Evolutionary conservation across 2,329 filamentous ascomycete species (phyloP).

Genomic region (Epicoccum nigrum): DNA sequence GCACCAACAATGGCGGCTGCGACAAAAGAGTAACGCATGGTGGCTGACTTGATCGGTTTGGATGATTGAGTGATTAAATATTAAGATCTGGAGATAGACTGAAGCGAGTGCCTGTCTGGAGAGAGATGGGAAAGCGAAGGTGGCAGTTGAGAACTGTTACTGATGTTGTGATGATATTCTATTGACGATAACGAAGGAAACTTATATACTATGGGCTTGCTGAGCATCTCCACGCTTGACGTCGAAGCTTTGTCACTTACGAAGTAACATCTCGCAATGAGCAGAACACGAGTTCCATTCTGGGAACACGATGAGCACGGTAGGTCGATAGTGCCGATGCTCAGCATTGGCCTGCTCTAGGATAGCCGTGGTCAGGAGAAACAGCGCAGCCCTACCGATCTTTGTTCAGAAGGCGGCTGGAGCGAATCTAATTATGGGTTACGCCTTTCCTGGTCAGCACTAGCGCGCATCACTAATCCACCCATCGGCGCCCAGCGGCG

Average conservation of each 20-base stretch:
- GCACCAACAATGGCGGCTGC: slow-evolving; percentile 40
- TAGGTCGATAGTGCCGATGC: slow-evolving; percentile 40
- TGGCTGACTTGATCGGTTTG: slow-evolving; percentile 21
- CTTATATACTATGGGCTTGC: slow-evolving; percentile 36
- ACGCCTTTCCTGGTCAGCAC: slow-evolving; percentile 9
- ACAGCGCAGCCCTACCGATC: slow-evolving; percentile 31
- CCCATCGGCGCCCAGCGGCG: slow-evolving; percentile 2
- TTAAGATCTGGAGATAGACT: slow-evolving; percentile 33
- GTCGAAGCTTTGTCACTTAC: slow-evolving; percentile 32
- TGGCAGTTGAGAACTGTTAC: slow-evolving; percentile 31
- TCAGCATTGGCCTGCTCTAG: slow-evolving; percentile 24
- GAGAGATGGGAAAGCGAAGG: slow-evolving; percentile 40
- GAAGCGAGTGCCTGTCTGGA: slow-evolving; percentile 41
- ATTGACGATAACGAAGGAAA: slow-evolving; percentile 15
- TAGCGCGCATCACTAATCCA: slow-evolving; percentile 6
- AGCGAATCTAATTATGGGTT: slow-evolving; percentile 20
- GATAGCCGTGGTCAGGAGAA: slow-evolving; percentile 21
- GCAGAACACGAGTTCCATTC: slow-evolving; percentile 29
- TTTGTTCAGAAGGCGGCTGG: slow-evolving; percentile 2
- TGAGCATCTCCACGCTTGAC: slow-evolving; percentile 26
- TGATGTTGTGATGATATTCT: slow-evolving; percentile 29
- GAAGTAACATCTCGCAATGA: slow-evolving; percentile 35
- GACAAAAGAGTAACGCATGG: slow-evolving; percentile 43
- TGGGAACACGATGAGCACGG: slow-evolving; percentile 45
- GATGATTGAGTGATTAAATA: slow-evolving; percentile 29